Base-by-base conservation (phyloP, 305 asterid genomes). In the Fraxinus sp. region DNA sequence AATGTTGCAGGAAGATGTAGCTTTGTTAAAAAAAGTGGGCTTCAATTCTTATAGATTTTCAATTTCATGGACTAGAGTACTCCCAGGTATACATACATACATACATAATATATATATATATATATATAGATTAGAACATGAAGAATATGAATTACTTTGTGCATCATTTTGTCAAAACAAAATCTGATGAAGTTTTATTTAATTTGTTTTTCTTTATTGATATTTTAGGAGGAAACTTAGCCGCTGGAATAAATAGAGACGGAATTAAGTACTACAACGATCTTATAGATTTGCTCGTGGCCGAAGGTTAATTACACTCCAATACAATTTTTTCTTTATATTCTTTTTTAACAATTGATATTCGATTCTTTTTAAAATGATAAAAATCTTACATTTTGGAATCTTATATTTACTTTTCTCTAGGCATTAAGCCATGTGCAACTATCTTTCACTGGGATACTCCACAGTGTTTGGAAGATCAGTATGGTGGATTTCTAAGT, bases 11-110 rank as follows among this genome's bases (percentile, higher is more conserved):
- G 28, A 57, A n/a, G 68, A 57, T 57, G 68, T 57, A n/a, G 68
- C 68, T 5, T n/a, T 57, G 68, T 5, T 57, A 14, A 49, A 49
- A 18, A 49, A 49, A 49, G 6, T 49, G 59, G 59, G 59, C 14
- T 49, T 49, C 2, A 5, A 20, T 57, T 57, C 84, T 11, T 84
- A 62, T 28, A 80, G 82, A 36, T 84, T 84, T 59, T 84, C 87
- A 4, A 84, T 84, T 52, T 68, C 87, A 35, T 84, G 87, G 87
- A 16, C 87, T 0, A 75, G 87, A 80, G 10, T 84, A 0, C 20
- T 79, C 32, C 86, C 86, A 0, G 64, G 86, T 79, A 18, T 2
- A 2, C 6, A 3, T 0, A 33, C 6, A 4, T 4, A 4, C 5
- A n/a, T n/a, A n/a, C n/a, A n/a, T n/a, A n/a, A n/a, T n/a, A n/a